phyloP scores from a whole-genome alignment of 2,329 filamentous ascomycete genomes.

The Akanthomyces dipterigenus region DNA sequence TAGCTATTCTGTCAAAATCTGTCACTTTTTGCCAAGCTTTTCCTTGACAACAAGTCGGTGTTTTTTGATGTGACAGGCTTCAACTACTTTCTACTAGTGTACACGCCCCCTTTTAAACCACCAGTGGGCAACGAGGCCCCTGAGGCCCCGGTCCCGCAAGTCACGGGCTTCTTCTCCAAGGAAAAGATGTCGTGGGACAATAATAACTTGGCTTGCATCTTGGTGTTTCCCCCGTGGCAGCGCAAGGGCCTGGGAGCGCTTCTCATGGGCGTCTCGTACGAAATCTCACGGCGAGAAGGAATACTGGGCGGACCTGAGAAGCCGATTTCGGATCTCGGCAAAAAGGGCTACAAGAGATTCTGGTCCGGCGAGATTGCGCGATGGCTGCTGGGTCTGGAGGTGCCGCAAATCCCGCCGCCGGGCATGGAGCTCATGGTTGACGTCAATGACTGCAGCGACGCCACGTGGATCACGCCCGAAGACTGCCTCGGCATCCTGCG shows the following conservation, averaged over 20 bases:
- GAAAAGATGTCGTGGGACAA: constrained; percentile 99
- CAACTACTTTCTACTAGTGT: constrained; percentile 87
- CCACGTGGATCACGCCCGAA: constrained; percentile 78
- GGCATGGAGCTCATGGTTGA: constrained; percentile 48
- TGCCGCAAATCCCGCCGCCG: constrained; percentile 26
- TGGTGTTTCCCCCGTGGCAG: constrained; percentile 94
- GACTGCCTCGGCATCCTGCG: constrained; percentile 74
- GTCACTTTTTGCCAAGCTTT: constrained; percentile 92
- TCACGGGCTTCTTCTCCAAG: constrained; percentile 97
- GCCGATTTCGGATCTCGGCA: constrained; percentile 79
- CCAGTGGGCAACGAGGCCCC: constrained; percentile 10
- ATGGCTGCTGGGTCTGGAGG: constrained; percentile 46
- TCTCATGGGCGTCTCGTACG: constrained; percentile 90
- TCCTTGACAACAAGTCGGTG: constrained; percentile 95
- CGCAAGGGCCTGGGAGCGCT: constrained; percentile 80
- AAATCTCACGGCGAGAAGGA: constrained; percentile 76
- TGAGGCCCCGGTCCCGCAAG: constrained; percentile 27
- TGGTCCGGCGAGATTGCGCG: constrained; percentile 81
- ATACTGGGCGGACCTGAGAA: constrained; percentile 89
- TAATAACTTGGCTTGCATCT: constrained; percentile 94
- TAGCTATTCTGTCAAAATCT: constrained; percentile 89
- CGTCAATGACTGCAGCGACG: constrained; percentile 63
- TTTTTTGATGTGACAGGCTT: constrained; percentile 96
- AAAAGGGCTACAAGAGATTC: constrained; percentile 74
- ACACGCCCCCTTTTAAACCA: constrained; percentile 43